These are phyloP conservation scores for Dalbergia cochinchinensis DNA, from an alignment of 306 rosid species.

Conservation along the genomic window DNA sequence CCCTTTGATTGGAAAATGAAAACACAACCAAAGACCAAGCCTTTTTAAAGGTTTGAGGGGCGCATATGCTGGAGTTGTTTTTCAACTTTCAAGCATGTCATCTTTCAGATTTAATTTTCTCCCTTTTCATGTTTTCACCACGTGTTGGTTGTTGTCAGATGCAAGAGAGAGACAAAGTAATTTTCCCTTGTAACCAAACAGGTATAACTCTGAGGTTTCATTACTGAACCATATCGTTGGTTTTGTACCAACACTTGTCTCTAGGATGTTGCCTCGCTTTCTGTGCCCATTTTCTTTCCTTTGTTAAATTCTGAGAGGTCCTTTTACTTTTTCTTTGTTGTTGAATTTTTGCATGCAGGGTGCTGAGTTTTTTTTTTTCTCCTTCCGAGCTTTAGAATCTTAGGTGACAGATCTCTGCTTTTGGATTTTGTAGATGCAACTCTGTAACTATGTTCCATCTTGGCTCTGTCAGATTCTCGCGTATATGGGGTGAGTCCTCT, in stretches of 20 bases:
- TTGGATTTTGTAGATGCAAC: conserved; percentile 61
- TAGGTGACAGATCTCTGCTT: conserved; percentile 49
- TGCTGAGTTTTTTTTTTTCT: conserved; percentile 21
- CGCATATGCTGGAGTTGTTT: conserved; percentile 12
- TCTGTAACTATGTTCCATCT: conserved; percentile 61
- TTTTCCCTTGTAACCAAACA: conserved; percentile 9
- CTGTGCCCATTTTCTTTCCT: conserved; percentile 8
- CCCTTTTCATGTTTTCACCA: neutral
- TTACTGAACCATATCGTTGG: neutral
- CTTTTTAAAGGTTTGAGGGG: conserved; percentile 29
- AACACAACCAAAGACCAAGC: conserved; percentile 40
- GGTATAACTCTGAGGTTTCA: neutral
- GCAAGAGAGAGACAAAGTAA: neutral
- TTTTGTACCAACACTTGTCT: neutral
- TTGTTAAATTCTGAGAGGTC: conserved; percentile 34
- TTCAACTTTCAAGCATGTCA: conserved; percentile 43
- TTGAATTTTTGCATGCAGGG: conserved; percentile 41
- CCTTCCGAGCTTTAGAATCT: conserved; percentile 40
- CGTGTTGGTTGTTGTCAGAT: neutral
- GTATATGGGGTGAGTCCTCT: conserved; percentile 77
- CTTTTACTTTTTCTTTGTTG: neutral
- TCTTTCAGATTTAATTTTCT: conserved; percentile 41
- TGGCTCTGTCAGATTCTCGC: conserved; percentile 67
- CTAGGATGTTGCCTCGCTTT: conserved; percentile 17
- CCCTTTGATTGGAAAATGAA: conserved; percentile 44